A percentile compares a stretch with the other conserved stretches of the same genome.
Evolutionary conservation across 2,329 filamentous ascomycete genomes (phyloP).

Genomic region (Lachnellula cervina): DNA sequence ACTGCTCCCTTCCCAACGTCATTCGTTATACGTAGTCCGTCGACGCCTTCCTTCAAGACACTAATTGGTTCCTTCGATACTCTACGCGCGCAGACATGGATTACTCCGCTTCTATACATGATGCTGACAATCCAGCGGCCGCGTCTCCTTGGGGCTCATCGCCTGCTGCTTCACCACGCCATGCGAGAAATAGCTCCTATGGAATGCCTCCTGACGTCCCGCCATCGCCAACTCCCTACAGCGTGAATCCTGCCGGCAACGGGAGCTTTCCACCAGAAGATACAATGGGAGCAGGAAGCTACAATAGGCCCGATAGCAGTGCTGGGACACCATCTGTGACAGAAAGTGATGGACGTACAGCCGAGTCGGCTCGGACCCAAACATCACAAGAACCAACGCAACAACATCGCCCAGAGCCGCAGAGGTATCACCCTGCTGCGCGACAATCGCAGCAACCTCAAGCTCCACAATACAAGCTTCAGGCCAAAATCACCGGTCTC

Average conservation of each 20-base stretch:
- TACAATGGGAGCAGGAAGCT: conserved; percentile 19
- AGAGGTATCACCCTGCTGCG: conserved; percentile 27
- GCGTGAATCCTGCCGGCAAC: conserved; percentile 13
- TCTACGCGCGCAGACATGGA: conserved; percentile 47
- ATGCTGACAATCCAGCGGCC: conserved; percentile 53
- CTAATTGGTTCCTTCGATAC: not conserved
- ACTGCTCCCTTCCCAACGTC: not conserved
- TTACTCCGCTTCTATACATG: conserved; percentile 55
- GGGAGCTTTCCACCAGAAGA: conserved; percentile 27
- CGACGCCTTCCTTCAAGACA: not conserved
- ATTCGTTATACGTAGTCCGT: not conserved
- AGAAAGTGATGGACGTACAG: conserved; percentile 25
- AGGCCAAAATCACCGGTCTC: conserved; percentile 89
- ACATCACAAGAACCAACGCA: conserved; percentile 23
- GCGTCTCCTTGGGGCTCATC: conserved; percentile 55
- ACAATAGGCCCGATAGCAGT: conserved; percentile 25
- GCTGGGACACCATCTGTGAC: conserved; percentile 22
- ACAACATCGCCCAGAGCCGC: conserved; percentile 31
- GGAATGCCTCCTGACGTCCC: conserved; percentile 22
- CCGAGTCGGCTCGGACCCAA: conserved; percentile 24
- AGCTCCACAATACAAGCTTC: conserved; percentile 74
- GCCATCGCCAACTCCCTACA: conserved; percentile 27
- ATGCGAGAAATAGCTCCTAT: conserved; percentile 25
- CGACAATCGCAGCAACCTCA: conserved; percentile 39
- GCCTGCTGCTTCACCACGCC: conserved; percentile 28